Conservation (phyloP, 2,329 filamentous ascomycete species). For the Ramularia endophylla region DNA sequence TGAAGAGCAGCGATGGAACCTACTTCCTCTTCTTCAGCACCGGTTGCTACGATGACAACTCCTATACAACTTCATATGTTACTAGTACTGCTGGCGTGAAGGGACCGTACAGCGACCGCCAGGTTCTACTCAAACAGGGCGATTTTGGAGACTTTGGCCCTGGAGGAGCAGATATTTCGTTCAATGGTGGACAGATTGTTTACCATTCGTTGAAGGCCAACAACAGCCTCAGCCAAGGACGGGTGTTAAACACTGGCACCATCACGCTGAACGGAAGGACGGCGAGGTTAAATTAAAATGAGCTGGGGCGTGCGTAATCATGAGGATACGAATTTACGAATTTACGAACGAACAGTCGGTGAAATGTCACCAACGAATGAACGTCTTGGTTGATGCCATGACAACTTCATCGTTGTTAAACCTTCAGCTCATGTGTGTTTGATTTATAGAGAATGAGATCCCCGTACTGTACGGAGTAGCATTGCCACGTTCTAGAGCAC, state of each 20-base stretch:
- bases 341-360: no score
- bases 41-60: constrained; percentile 17
- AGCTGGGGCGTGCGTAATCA: no score
- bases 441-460: no score
- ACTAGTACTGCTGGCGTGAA: constrained; percentile 12
- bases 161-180: constrained; percentile 17
- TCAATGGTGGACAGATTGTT: constrained; percentile 11
- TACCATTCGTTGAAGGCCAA: constrained; percentile 12
- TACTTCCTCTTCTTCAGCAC: constrained; percentile 24
- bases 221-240: constrained; percentile 29
- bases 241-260: background rate
- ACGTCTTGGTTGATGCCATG: no score
- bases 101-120: constrained; percentile 19
- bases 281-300: background rate
- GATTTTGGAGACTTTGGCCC: constrained; percentile 15
- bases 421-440: no score
- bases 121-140: constrained; percentile 19
- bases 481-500: no score
- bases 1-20: constrained; percentile 12
- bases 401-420: no score
- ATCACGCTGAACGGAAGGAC: background rate
- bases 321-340: no score
- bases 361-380: no score
- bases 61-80: constrained; percentile 22
- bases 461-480: no score